phyloP scores from a whole-genome alignment of 805 yeast genomes.

The Nakazawaea wickerhamii region DNA sequence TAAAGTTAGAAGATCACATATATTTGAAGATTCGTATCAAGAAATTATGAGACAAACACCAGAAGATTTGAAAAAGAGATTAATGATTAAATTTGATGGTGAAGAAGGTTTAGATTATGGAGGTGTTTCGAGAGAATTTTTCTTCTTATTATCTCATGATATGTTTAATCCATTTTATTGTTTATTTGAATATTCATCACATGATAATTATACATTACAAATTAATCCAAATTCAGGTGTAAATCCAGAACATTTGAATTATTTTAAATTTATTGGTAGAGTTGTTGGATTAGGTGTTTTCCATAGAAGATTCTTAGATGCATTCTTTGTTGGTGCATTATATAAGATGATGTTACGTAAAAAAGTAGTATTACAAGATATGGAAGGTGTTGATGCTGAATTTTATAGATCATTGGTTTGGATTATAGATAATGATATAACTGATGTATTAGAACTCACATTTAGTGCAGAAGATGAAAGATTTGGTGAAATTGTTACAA shows the following conservation, averaged over 20 bases:
- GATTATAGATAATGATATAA: constrained; percentile 93
- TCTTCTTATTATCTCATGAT: constrained; percentile 93
- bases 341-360: constrained; percentile 96
- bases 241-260: constrained; percentile 96
- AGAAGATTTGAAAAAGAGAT: constrained; percentile 92
- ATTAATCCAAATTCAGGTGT: constrained; percentile 96
- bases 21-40: constrained; percentile 96
- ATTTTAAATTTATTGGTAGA: constrained; percentile 97
- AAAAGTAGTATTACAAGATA: constrained; percentile 90
- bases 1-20: constrained; percentile 93
- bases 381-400: constrained; percentile 99
- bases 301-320: constrained; percentile 96
- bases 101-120: constrained; percentile 99
- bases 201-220: constrained; percentile 95
- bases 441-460: constrained; percentile 80
- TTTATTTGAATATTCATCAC: constrained; percentile 94
- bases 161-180: constrained; percentile 99
- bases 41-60: constrained; percentile 99
- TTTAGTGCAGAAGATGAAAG: constrained; percentile 85
- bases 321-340: constrained; percentile 96
- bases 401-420: constrained; percentile 91
- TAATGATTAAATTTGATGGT: constrained; percentile 98
- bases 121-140: constrained; percentile 97
- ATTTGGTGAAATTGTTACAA: constrained; percentile 86
- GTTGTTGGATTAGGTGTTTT: constrained; percentile 97